Conservation (phyloP, 2,329 filamentous ascomycete species). For the Colletotrichum chlorophyti region DNA sequence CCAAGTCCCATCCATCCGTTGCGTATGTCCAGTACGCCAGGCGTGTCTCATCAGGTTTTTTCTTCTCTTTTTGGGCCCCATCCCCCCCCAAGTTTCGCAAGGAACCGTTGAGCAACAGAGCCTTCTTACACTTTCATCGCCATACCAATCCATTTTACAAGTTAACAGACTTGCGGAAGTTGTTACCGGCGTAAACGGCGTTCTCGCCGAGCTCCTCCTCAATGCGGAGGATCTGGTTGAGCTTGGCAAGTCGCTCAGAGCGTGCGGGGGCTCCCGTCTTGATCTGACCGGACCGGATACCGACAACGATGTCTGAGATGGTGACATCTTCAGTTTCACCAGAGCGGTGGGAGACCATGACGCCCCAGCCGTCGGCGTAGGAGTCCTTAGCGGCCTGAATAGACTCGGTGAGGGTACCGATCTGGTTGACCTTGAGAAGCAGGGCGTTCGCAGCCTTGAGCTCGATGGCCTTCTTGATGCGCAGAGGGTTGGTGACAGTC, state of each 20-base stretch:
- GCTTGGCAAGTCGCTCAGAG: slow-evolving; percentile 98
- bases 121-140: background rate
- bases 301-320: slow-evolving; percentile 97
- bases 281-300: slow-evolving; percentile 96
- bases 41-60: slow-evolving; percentile 26
- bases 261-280: slow-evolving; percentile 97
- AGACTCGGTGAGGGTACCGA: slow-evolving; percentile 97
- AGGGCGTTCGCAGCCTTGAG: slow-evolving; percentile 98
- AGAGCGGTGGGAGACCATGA: slow-evolving; percentile 99
- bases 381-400: slow-evolving; percentile 99
- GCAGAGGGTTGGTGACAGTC: slow-evolving; percentile 97
- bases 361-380: slow-evolving; percentile 93
- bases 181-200: slow-evolving; percentile 88
- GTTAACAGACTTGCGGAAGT: slow-evolving; percentile 91
- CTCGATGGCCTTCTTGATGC: slow-evolving; percentile 99
- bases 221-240: slow-evolving; percentile 99
- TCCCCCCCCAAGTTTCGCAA: background rate
- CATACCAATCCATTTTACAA: slow-evolving; percentile 61
- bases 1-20: slow-evolving; percentile 9
- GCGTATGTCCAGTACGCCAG: slow-evolving; percentile 18
- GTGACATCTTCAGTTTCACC: slow-evolving; percentile 99
- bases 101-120: background rate
- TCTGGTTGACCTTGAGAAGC: slow-evolving; percentile 99
- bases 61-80: background rate
- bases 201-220: slow-evolving; percentile 97